phyloP scores from a whole-genome alignment of 305 asterid species.

The Fraxinus ornus region DNA sequence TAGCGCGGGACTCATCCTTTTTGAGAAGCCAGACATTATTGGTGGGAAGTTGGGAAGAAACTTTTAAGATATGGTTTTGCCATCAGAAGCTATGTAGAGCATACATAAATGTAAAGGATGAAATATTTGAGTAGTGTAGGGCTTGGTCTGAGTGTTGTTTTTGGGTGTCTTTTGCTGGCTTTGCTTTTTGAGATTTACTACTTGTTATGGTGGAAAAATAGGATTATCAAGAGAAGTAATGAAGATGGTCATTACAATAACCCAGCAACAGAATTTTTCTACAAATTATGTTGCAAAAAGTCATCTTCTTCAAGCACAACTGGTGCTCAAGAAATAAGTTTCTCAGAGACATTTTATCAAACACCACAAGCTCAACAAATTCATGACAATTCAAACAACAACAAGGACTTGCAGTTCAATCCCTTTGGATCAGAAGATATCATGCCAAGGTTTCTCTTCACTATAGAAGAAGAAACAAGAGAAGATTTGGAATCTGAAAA shows the following conservation, averaged over 20 bases:
- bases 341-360: conserved; percentile 28
- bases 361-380: conserved; percentile 28
- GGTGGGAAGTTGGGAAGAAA: neutral
- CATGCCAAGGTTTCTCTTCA: conserved; percentile 40
- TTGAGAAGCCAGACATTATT: neutral
- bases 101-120: conserved; percentile 26
- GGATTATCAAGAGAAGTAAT: conserved; percentile 26
- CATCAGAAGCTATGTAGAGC: neutral
- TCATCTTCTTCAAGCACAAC: conserved; percentile 7
- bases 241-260: conserved; percentile 29
- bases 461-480: conserved; percentile 48
- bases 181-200: conserved; percentile 35
- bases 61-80: neutral
- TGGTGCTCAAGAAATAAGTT: conserved; percentile 24
- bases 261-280: conserved; percentile 20
- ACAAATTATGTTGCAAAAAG: conserved; percentile 27
- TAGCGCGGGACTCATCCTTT: neutral
- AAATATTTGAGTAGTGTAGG: conserved; percentile 39
- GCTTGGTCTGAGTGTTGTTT: conserved; percentile 40
- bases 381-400: conserved; percentile 7
- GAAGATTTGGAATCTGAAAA: conserved; percentile 53
- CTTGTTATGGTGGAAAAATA: conserved; percentile 37
- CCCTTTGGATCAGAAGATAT: conserved; percentile 27
- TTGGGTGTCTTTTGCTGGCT: conserved; percentile 46
- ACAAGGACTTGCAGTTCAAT: conserved; percentile 25